Base-by-base conservation (phyloP, 2,329 filamentous ascomycete species). In the Fusarium sp. region DNA sequence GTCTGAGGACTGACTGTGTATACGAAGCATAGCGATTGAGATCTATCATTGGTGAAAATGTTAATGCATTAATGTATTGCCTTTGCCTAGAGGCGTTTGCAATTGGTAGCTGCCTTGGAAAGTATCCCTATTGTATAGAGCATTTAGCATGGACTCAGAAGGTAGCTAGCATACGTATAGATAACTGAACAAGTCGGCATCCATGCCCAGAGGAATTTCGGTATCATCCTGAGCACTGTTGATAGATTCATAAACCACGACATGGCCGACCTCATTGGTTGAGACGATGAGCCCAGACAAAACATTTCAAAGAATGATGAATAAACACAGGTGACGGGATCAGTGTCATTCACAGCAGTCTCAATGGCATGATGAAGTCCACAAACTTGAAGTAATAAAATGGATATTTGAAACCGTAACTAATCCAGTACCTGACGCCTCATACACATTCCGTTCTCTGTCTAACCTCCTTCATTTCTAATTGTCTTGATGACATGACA, bases 391-490 rank as follows among this genome's bases (percentile, higher is more conserved):
- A 62, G 24, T 48, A 22, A 66, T 51, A 62, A 65, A 71, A 64
- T 67, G 61, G 61, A 72, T 74, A 74, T 76, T 71, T 61, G 72
- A 68, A 48, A 54, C 67, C 35, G 56, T 51, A 72, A 76, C 65
- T 71, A 59, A 65, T 68, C 72, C 71, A 75, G 66, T 69, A 59
- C 75, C 65, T 55, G 56, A 68, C 75, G 75, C 75, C 75, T 72
- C 55, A 70, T 77, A 72, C 75, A 76, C 56, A 64, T 54, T 39
- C 63, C 62, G 35, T 54, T 67, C 61, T 61, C 71, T 55, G 53
- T 61, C 70, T 76, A 76, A 74, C 67, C 44, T 76, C 70, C 63
- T 51, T 74, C 74, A 62, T 77, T 62, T 72, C 72, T 74, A 72
- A 61, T 36, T 55, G 61, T 74, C 65, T 74, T 72, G 36, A 65